Percentiles rank a stretch among this genome's conserved stretches.
These are phyloP conservation scores for Pythium sp. DNA, from an alignment of 352 stramenopile genomes.

Conservation along the genomic window DNA sequence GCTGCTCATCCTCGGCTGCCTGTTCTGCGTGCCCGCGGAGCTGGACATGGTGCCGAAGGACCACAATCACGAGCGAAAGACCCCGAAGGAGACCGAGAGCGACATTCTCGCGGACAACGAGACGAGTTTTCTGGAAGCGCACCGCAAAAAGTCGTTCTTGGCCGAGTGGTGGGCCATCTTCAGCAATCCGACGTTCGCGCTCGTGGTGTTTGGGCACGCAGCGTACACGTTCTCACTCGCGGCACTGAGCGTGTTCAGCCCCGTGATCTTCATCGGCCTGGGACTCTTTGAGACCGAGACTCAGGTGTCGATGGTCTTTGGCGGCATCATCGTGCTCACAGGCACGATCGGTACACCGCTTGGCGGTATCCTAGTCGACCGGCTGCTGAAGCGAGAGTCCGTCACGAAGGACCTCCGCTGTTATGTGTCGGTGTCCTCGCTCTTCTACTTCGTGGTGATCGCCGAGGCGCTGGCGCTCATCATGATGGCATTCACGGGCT, in stretches of 20 bases:
- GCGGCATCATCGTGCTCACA: constrained; percentile 71
- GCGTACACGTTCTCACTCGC: constrained; percentile 88
- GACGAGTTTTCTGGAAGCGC: constrained; percentile 30
- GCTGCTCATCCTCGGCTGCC: constrained; percentile 69
- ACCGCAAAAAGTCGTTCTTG: constrained; percentile 39
- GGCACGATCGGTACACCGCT: constrained; percentile 88
- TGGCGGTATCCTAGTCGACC: constrained; percentile 78
- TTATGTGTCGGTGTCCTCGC: constrained; percentile 54
- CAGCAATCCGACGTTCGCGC: constrained; percentile 66
- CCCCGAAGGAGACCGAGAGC: constrained; percentile 9
- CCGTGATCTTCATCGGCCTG: constrained; percentile 87
- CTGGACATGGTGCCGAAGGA: constrained; percentile 51
- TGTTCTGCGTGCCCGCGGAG: constrained; percentile 55
- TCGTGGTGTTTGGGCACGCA: constrained; percentile 80
- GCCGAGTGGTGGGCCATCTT: constrained; percentile 68
- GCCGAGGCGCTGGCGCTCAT: constrained; percentile 54
- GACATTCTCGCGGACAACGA: constrained; percentile 23
- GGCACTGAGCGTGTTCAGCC: constrained; percentile 85
- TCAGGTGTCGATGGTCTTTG: constrained; percentile 85
- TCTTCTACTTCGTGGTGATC: constrained; percentile 66
- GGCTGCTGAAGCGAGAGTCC: constrained; percentile 33
- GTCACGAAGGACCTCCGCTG: constrained; percentile 36
- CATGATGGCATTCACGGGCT: constrained; percentile 56
- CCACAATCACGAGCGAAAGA: constrained; percentile 22
- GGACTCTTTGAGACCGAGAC: constrained; percentile 87